Evolutionary conservation across 1,139 yeast genomes (phyloP).

Genomic region (Pichia sp.): DNA sequence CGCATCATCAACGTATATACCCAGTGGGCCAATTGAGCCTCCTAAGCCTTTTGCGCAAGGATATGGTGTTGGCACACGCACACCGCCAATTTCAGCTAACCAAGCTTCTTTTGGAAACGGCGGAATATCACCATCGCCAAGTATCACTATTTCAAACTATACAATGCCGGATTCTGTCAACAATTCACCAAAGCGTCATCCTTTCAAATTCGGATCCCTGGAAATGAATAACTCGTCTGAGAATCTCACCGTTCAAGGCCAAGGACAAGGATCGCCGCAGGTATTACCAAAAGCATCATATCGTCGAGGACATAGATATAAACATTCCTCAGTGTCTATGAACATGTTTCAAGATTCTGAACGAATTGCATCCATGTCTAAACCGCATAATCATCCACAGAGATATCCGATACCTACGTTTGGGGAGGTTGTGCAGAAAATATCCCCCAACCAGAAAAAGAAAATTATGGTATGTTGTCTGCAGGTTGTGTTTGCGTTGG

Average conservation of each 20-base stretch:
- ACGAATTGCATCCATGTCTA: too few species aligned
- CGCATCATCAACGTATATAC: neutral
- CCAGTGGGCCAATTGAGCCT: neutral
- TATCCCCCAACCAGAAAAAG: conserved; percentile 45
- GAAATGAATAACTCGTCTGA: conserved; percentile 27
- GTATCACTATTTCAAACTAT: too few species aligned
- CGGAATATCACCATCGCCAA: too few species aligned
- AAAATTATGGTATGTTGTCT: conserved; percentile 60
- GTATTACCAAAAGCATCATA: conserved; percentile 50
- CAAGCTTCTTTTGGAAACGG: too few species aligned
- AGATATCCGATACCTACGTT: too few species aligned
- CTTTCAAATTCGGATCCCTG: conserved; percentile 47
- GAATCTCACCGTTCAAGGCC: conserved; percentile 16
- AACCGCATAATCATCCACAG: too few species aligned
- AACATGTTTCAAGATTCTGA: conserved; percentile 90
- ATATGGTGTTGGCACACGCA: too few species aligned
- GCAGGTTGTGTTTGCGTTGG: conserved; percentile 50
- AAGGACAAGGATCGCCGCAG: conserved; percentile 15
- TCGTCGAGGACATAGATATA: conserved; percentile 90
- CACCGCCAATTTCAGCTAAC: too few species aligned
- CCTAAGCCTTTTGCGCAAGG: neutral
- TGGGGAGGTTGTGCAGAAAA: conserved; percentile 43
- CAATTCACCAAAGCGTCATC: conserved; percentile 22
- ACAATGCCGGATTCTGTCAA: conserved; percentile 19
- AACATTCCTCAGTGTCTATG: conserved; percentile 96